Evolutionary conservation across 2,329 filamentous ascomycete genomes (phyloP).

Genomic region (Ploettnerulaceae sp.): DNA sequence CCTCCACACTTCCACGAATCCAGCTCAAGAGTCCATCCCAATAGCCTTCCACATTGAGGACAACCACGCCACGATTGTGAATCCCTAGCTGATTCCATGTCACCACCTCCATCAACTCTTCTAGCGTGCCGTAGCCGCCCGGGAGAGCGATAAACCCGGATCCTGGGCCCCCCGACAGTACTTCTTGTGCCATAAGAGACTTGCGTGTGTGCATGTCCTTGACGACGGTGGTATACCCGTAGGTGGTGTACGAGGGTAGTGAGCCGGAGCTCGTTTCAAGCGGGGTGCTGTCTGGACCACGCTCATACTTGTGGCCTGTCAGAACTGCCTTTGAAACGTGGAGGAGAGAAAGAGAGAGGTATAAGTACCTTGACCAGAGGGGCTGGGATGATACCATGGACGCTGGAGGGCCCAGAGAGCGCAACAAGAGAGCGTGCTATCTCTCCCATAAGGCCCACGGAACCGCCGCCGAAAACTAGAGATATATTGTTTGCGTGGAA

Average conservation of each 20-base stretch:
- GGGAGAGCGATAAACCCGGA: constrained; percentile 84
- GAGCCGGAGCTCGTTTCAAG: constrained; percentile 35
- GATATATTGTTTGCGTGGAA: constrained; percentile 74
- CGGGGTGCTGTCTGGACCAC: constrained; percentile 51
- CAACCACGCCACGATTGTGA: constrained; percentile 70
- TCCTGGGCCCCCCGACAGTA: constrained; percentile 74
- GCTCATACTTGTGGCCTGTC: constrained; percentile 54
- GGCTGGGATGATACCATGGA: constrained; percentile 91
- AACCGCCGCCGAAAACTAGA: constrained; percentile 93
- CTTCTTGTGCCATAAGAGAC: constrained; percentile 85
- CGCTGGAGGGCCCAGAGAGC: constrained; percentile 71
- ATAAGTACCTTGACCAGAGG: constrained; percentile 56
- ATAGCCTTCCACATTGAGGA: constrained; percentile 86
- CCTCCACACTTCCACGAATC: constrained; percentile 69
- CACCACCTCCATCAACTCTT: constrained; percentile 87
- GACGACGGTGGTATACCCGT: constrained; percentile 82
- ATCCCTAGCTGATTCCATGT: constrained; percentile 98
- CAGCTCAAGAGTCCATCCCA: constrained; percentile 83
- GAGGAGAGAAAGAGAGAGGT: background rate
- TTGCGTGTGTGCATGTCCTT: constrained; percentile 96
- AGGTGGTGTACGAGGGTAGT: constrained; percentile 47
- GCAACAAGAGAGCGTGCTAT: constrained; percentile 80
- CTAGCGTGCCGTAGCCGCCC: constrained; percentile 90
- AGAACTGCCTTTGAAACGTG: background rate
- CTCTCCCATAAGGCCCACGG: constrained; percentile 92